These are phyloP conservation scores for Begonia loranthoides DNA, from an alignment of 306 rosid genomes.

Conservation along the genomic window DNA sequence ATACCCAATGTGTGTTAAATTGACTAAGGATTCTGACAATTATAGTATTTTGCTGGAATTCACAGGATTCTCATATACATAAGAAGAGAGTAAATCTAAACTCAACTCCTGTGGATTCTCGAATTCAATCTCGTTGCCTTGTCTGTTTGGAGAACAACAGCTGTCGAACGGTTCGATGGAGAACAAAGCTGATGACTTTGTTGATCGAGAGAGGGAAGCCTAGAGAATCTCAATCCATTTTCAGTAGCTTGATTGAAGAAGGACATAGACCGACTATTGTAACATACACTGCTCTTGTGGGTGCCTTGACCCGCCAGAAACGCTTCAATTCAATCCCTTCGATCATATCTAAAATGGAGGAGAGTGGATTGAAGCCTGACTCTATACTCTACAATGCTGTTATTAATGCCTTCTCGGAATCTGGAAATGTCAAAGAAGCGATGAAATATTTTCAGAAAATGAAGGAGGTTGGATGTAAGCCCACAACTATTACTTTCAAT, in stretches of 20 bases:
- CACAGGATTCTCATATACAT: conserved; percentile 30
- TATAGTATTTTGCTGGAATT: conserved; percentile 10
- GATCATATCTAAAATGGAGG: conserved; percentile 56
- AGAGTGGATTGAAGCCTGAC: conserved; percentile 70
- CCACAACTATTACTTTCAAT: conserved; percentile 79
- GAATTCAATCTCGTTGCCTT: conserved; percentile 37
- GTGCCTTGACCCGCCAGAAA: conserved; percentile 76
- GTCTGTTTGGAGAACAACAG: conserved; percentile 44
- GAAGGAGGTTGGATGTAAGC: conserved; percentile 69
- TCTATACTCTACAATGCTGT: conserved; percentile 78
- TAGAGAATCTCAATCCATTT: conserved; percentile 58
- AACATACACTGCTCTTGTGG: conserved; percentile 82
- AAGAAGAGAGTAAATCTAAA: conserved; percentile 26
- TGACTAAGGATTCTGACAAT: neutral
- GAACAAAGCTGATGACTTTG: conserved; percentile 73
- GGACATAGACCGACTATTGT: conserved; percentile 76
- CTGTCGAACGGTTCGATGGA: conserved; percentile 66
- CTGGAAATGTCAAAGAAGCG: conserved; percentile 59
- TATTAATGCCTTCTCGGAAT: conserved; percentile 82
- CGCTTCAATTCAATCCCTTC: conserved; percentile 61
- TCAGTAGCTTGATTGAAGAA: conserved; percentile 51
- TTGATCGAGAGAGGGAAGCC: conserved; percentile 60
- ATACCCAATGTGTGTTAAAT: neutral
- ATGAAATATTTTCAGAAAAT: conserved; percentile 58
- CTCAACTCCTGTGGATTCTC: conserved; percentile 30